These are phyloP conservation scores for Phylloporus sp. DNA, from an alignment of 768 basidiomycete species.

Conservation along the genomic window DNA sequence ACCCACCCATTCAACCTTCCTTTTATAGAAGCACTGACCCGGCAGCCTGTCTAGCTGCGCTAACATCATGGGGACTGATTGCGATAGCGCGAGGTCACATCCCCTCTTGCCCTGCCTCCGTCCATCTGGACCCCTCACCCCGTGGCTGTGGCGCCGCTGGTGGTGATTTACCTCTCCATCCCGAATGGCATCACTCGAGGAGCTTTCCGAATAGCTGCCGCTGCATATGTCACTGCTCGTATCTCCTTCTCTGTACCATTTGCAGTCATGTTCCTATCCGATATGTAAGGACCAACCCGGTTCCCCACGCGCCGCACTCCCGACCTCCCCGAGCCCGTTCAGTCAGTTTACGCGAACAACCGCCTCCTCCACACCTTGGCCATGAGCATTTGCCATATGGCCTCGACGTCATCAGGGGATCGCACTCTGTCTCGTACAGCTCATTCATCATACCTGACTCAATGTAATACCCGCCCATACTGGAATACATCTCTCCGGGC, in stretches of 20 bases:
- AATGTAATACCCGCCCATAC: neutral
- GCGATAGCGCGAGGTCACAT: neutral
- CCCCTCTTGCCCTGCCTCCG: neutral
- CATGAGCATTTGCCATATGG: neutral
- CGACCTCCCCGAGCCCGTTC: neutral
- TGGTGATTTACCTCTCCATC: conserved; percentile 22
- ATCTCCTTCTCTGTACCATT: conserved; percentile 4
- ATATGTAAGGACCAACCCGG: conserved; percentile 9
- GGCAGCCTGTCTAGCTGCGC: conserved; percentile 8
- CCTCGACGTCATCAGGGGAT: neutral
- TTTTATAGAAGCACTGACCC: conserved; percentile 23
- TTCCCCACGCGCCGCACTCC: conserved; percentile 1
- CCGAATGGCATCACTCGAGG: neutral
- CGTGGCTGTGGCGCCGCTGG: conserved; percentile 19
- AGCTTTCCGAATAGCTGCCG: conserved; percentile 1
- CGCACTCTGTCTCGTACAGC: neutral
- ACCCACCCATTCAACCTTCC: conserved; percentile 26
- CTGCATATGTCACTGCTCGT: neutral
- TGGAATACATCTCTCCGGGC: neutral
- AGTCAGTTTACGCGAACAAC: neutral
- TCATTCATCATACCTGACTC: neutral
- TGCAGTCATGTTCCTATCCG: conserved; percentile 4
- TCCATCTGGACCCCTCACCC: conserved; percentile 5
- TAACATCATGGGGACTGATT: neutral
- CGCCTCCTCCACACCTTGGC: neutral